Evolutionary conservation across 805 yeast species (phyloP).

Genomic region (Candida pseudoglaebosa): DNA sequence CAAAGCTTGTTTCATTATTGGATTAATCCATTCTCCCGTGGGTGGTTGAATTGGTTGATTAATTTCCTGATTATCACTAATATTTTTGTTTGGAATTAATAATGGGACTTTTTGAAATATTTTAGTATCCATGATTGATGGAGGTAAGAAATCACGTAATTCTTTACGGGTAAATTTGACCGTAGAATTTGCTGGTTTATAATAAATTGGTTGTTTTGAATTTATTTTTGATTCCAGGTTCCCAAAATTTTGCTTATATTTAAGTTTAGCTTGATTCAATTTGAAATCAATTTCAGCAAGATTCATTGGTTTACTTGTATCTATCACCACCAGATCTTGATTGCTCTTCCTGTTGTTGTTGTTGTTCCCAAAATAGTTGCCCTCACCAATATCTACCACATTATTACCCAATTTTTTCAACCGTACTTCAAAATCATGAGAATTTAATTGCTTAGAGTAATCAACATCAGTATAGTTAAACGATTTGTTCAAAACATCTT

Average conservation of each 20-base stretch:
- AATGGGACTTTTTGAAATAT: conserved; percentile 11
- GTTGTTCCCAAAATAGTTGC: neutral
- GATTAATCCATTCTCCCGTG: conserved; percentile 36
- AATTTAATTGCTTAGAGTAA: neutral
- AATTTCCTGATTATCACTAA: conserved; percentile 7
- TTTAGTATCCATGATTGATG: conserved; percentile 8
- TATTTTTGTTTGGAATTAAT: conserved; percentile 2
- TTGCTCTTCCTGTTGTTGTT: neutral
- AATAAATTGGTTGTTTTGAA: conserved; percentile 23
- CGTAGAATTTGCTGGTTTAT: conserved; percentile 27
- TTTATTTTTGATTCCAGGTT: conserved; percentile 2
- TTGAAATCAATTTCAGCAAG: conserved; percentile 3
- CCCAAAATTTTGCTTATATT: neutral
- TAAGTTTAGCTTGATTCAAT: conserved; percentile 2
- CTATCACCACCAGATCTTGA: neutral
- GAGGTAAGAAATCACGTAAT: conserved; percentile 24
- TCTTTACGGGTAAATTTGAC: conserved; percentile 22
- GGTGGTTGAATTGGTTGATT: conserved; percentile 13
- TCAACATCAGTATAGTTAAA: neutral
- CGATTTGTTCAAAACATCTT: conserved; percentile 6
- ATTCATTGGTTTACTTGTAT: neutral
- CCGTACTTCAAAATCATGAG: conserved; percentile 2
- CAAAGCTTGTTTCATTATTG: conserved; percentile 43
- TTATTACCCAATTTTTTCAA: conserved; percentile 8
- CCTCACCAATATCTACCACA: neutral